A percentile compares a stretch with the other conserved stretches of the same genome.
Conservation (phyloP, 2,329 filamentous ascomycete genomes). For the Alternaria gansuensis region DNA sequence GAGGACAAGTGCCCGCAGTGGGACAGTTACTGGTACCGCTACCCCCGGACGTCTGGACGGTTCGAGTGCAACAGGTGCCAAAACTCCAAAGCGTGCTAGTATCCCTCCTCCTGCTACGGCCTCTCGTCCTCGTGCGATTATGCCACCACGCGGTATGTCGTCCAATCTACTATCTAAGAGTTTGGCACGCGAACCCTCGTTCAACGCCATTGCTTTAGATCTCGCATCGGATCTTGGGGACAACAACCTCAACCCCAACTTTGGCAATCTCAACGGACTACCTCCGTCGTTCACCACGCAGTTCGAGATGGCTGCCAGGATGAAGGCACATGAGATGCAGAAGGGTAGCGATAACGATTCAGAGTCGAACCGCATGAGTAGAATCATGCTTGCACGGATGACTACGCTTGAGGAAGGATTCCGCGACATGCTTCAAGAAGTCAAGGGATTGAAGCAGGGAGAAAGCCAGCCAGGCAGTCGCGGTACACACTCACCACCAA, state of each 20-base stretch:
- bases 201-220: conserved; percentile 70
- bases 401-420: conserved; percentile 93
- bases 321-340: conserved; percentile 34
- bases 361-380: conserved; percentile 61
- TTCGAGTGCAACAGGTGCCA: conserved; percentile 40
- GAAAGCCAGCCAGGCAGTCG: conserved; percentile 38
- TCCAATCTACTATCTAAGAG: conserved; percentile 64
- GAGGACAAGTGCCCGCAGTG: conserved; percentile 44
- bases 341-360: conserved; percentile 41
- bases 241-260: conserved; percentile 65
- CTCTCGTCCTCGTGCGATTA: conserved; percentile 41
- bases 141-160: conserved; percentile 62
- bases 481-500: conserved; percentile 43
- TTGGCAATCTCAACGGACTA: conserved; percentile 69
- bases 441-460: conserved; percentile 68
- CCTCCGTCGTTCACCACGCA: conserved; percentile 83
- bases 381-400: conserved; percentile 87
- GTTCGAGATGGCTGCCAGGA: conserved; percentile 48
- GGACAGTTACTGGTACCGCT: conserved; percentile 43
- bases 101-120: conserved; percentile 38
- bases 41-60: conserved; percentile 45
- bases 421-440: conserved; percentile 82
- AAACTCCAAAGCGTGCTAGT: conserved; percentile 56
- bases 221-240: conserved; percentile 77
- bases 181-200: conserved; percentile 64